phyloP scores from a whole-genome alignment of 2,329 filamentous ascomycete species.

The Claviceps pazoutovae region DNA sequence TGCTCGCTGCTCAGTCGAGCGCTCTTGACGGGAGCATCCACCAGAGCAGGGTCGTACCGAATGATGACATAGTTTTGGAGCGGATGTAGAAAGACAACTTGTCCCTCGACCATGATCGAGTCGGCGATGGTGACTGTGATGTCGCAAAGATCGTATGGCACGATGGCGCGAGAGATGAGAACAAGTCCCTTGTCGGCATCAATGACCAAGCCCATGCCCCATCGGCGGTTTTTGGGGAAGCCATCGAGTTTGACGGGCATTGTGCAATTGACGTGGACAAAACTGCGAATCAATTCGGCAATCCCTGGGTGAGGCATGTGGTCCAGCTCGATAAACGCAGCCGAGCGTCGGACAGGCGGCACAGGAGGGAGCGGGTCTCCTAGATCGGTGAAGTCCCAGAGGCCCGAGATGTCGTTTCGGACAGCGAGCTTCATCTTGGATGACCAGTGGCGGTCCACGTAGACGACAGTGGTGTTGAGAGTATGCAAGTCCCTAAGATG shows the following conservation, averaged over 20 bases:
- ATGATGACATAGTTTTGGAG: slow-evolving; percentile 94
- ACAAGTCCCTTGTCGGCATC: slow-evolving; percentile 94
- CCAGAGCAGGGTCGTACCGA: slow-evolving; percentile 83
- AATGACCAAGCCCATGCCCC: slow-evolving; percentile 92
- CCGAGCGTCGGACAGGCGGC: slow-evolving; percentile 58
- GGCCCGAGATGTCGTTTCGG: slow-evolving; percentile 74
- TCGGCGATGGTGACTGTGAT: slow-evolving; percentile 94
- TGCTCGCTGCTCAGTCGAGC: slow-evolving; percentile 68
- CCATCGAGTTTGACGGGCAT: slow-evolving; percentile 96
- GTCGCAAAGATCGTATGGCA: slow-evolving; percentile 93
- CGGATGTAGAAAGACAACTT: slow-evolving; percentile 90
- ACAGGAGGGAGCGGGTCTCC: slow-evolving; percentile 66
- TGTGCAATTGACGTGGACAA: slow-evolving; percentile 81
- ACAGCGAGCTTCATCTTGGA: slow-evolving; percentile 87
- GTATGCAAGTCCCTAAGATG: slow-evolving; percentile 92
- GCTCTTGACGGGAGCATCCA: slow-evolving; percentile 85
- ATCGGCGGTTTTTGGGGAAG: slow-evolving; percentile 89
- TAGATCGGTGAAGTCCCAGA: slow-evolving; percentile 90
- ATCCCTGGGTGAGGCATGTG: slow-evolving; percentile 79
- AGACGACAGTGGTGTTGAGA: slow-evolving; percentile 79
- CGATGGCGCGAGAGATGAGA: slow-evolving; percentile 82
- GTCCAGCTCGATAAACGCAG: slow-evolving; percentile 83
- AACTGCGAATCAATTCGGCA: slow-evolving; percentile 87
- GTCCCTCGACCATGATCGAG: slow-evolving; percentile 85
- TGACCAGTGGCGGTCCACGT: slow-evolving; percentile 91